Base-by-base conservation (phyloP, 257 asterid genomes). In the Eucommia ulmoides region DNA sequence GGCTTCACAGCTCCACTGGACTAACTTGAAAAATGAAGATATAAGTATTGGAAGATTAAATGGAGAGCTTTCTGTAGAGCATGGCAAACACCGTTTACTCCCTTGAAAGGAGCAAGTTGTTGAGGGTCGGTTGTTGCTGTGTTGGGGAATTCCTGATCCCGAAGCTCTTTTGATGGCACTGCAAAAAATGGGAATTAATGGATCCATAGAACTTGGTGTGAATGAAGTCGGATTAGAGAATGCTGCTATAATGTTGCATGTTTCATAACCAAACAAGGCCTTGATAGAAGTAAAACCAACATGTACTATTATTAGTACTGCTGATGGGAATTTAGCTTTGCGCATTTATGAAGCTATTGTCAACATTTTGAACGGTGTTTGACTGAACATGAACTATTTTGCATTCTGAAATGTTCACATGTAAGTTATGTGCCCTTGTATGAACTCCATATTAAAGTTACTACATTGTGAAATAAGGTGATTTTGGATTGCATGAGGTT, bases 251-350 rank as follows among this genome's bases (percentile, higher is more conserved):
- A n/a, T 86, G 45, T 15, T 86, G 41, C 75, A 25, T 19, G 70
- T 82, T 54, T 54, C 55, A 41, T 77, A 58, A 70, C 86, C 92
- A n/a, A 42, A 58, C 19, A 58, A 55, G 45, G 84, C 86, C 26
- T 26, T 56, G 53, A 59, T 83, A 23, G 75, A 72, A 68, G 55
- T 83, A 45, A 60, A 54, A 10, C 50, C 61, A 60, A 38, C 69
- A 18, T 65, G 57, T 19, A 80, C 81, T 9, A n/a, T 62, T 45
- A 58, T 83, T 19, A 56, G 59, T 49, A 70, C 72, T 22, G 76
- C 52, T 41, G 80, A 76, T 60, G 78, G 78, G 61, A 55, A 23
- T 25, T 52, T 70, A 15, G 74, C 77, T 41, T 61, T 70, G 1
- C 65, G 50, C 42, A 59, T 83, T 63, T 71, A 76, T 61, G 58